Evolutionary conservation across 2,329 filamentous ascomycete species (phyloP), one percentile per base, ranked within the genome.

Genomic region (Aspergillus sp.): DNA sequence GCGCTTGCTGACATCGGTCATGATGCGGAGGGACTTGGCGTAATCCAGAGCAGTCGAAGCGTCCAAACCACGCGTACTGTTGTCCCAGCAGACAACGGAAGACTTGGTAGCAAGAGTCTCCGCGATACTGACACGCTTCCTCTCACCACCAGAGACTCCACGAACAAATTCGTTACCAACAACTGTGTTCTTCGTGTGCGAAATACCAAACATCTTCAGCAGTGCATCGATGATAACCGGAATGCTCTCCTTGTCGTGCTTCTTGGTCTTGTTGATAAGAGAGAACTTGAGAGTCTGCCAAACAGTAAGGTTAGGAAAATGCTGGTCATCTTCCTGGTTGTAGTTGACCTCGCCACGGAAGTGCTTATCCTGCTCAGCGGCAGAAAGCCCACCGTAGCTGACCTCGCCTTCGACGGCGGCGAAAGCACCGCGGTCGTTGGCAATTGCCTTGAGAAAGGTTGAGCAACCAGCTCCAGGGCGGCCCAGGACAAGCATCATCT

Each of bases 11-110:
- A 93, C 85, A 64, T 93, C 89, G 3, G 91, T 93, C 86, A 93
- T 91, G 61, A 89, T 84, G 15, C 88, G 83, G 2, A 90, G 79
- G 0, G 86, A 88, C 60, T 88, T 89, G 9, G 88, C 89, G 68
- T 91, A 94, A 70, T 93, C 91, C 4, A 93, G 81, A 4, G 91
- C 91, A 0, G 91, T 93, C 1, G 88, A 91, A 1, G 90, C 89
- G 71, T 95, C 91, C 0, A 94, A 80, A n/a, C 91, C 91, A 52
- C 91, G 83, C 0, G 91, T 94, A 0, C 86, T 89, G 74, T 94
- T 94, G 68, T 94, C 91, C 89, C 90, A 93, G 64, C 88, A 89
- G 38, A 91, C 87, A 1, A 93, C 88, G 0, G 89, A 87, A 0
- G 87, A 87, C 74, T 91, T 89, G 7, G 89, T 89, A 4, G 90